Base-by-base conservation (phyloP, 192 early-diverging fungal species). In the Backusella tarrabulga region DNA sequence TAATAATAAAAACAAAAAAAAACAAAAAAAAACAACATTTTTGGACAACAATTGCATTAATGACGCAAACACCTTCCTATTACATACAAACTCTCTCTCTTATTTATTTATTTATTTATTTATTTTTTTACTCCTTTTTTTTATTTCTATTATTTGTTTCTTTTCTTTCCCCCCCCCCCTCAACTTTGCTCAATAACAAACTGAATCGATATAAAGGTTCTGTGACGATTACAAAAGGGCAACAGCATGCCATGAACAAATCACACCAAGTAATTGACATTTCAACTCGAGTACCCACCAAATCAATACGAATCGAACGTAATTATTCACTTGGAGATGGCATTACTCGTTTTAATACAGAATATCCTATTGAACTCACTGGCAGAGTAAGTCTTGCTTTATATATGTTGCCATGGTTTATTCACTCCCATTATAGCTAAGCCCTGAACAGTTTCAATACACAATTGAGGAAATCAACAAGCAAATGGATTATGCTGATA, bases 241-340 rank as follows among this genome's bases (percentile, higher is more conserved):
- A 75, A 34, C 52, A 52, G 34, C 52, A 75, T 67, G 63, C 52
- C 56, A 75, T 67, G 73, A 67, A n/a, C 19, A 76, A 68, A 29
- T 36, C 32, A 3, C 56, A 77, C 34, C 29, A 32, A 23, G 34
- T 29, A 7, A 77, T 77, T 29, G 68, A 77, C 36, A 71, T 77
- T 29, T 54, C 21, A 36, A 68, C 56, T 26, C 52, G 70, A 63
- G 69, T 76, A 19, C 77, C 77, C 2, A 74, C 68, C 42, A 40
- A 67, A 42, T 60, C 76, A 19, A 69, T 83, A 54, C 71, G 82
- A 44, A 54, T 83, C 23, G 82, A 83, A 68, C 79, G 82, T 11
- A 79, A 83, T 63, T 83, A 83, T 38, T 72, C 82, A 52, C 36
- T 70, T 19, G 82, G 82, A 54, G 79, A 83, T 71, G 82, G 82